Percentiles rank a stretch among this genome's conserved stretches.
Evolutionary conservation across 305 asterid species (phyloP).

Genomic region (Ruellia speciosa): DNA sequence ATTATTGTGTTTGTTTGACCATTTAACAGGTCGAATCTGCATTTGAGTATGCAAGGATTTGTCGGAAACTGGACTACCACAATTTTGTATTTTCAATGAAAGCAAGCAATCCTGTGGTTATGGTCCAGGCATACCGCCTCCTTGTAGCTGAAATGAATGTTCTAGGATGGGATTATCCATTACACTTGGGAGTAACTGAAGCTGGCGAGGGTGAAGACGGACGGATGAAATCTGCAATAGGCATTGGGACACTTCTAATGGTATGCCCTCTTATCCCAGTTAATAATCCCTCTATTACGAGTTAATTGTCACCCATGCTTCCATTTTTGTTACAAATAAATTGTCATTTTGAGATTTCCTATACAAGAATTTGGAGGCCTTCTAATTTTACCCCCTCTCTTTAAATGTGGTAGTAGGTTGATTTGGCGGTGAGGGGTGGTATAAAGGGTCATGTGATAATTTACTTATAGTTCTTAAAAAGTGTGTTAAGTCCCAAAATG

Average conservation of each 20-base stretch:
- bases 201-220: slow-evolving; percentile 99
- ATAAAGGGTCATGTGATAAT: no score
- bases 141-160: slow-evolving; percentile 99
- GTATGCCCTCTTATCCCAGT: slow-evolving; percentile 26
- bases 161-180: slow-evolving; percentile 97
- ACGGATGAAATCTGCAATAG: slow-evolving; percentile 98
- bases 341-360: no score
- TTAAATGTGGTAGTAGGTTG: no score
- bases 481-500: no score
- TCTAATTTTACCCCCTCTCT: no score
- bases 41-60: slow-evolving; percentile 91
- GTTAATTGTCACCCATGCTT: no score
- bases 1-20: slow-evolving; percentile 16
- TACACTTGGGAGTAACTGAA: slow-evolving; percentile 97
- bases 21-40: slow-evolving; percentile 88
- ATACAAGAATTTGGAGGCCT: no score
- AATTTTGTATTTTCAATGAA: slow-evolving; percentile 96
- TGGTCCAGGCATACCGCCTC: slow-evolving; percentile 98
- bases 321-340: no score
- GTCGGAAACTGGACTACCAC: slow-evolving; percentile 91
- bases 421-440: no score
- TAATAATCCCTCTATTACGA: no score
- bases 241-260: slow-evolving; percentile 91
- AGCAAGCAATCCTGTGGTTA: slow-evolving; percentile 97
- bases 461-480: no score